phyloP scores from a whole-genome alignment of 305 asterid species.

The Fraxinus xanthoxyloides region DNA sequence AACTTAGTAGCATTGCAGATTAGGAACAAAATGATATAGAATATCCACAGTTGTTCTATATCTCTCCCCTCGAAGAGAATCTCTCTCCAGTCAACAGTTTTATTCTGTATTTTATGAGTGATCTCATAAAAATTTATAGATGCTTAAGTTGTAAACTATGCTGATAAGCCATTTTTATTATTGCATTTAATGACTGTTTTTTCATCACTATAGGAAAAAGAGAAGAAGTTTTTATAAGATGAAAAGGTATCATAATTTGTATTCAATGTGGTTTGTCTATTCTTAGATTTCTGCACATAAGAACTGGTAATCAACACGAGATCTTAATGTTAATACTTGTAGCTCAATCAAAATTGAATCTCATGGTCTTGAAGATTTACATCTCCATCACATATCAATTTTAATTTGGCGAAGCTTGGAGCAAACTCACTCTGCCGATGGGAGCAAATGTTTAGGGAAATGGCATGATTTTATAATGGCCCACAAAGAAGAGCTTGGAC shows the following conservation, averaged over 20 bases:
- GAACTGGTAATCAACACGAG: neutral
- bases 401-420: too few species aligned
- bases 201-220: neutral
- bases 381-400: too few species aligned
- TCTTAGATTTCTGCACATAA: neutral
- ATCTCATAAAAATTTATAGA: neutral
- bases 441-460: too few species aligned
- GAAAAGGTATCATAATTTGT: neutral
- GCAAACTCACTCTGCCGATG: too few species aligned
- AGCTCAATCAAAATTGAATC: too few species aligned
- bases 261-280: neutral
- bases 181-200: neutral
- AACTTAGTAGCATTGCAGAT: neutral
- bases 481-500: conserved; percentile 85
- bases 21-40: neutral
- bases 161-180: neutral
- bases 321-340: neutral
- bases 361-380: too few species aligned
- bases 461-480: neutral
- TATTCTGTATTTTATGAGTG: neutral
- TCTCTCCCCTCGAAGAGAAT: neutral
- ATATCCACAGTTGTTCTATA: neutral
- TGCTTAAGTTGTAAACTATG: neutral
- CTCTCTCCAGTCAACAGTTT: neutral
- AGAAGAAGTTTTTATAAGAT: neutral